Evolutionary conservation across 73 alveolate genomes (phyloP), one percentile per base, ranked within the genome.

Genomic region (Uronychia binucleata): DNA sequence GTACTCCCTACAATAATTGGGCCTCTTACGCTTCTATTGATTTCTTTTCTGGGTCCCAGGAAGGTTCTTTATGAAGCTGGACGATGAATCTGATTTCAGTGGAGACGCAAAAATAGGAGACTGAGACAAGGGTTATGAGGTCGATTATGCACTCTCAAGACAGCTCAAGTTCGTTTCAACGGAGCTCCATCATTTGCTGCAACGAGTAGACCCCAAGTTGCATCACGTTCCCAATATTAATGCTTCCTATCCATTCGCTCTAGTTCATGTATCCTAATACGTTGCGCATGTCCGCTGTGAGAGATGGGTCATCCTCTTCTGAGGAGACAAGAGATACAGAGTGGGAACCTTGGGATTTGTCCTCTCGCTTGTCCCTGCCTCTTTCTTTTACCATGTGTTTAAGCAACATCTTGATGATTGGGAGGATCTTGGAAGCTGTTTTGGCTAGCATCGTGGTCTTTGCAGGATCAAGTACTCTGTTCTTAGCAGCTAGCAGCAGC

Each of bases 381-480:
- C 76, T 88, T 82, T 88, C 94, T 19, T 82, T 83, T 26, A 88
- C 82, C 90, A 88, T 76, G 25, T 85, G 1, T 35, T 83, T 77
- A 30, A 82, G 33, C 26, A 88, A 58, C 26, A 46, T 59, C 26
- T 30, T 77, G 19, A 88, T 28, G 1, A 88, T 88, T 0, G 94
- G 94, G 0, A 58, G 79, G 0, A 88, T 26, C 67, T 88, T 88
- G 29, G 19, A 31, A 30, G 57, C 85, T 78, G n/a, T 33, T 27
- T 26, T 78, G 19, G 28, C 19, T 32, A 13, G 33, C 8, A 59
- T 33, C 29, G 30, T n/a, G n/a, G n/a, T n/a, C n/a, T n/a, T n/a
- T n/a, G n/a, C n/a, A n/a, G n/a, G n/a, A n/a, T n/a, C n/a, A n/a
- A n/a, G n/a, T n/a, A n/a, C n/a, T n/a, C n/a, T n/a, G n/a, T n/a